These are phyloP conservation scores for Leishmania major DNA, from an alignment of 208 protist species.

Conservation along the genomic window DNA sequence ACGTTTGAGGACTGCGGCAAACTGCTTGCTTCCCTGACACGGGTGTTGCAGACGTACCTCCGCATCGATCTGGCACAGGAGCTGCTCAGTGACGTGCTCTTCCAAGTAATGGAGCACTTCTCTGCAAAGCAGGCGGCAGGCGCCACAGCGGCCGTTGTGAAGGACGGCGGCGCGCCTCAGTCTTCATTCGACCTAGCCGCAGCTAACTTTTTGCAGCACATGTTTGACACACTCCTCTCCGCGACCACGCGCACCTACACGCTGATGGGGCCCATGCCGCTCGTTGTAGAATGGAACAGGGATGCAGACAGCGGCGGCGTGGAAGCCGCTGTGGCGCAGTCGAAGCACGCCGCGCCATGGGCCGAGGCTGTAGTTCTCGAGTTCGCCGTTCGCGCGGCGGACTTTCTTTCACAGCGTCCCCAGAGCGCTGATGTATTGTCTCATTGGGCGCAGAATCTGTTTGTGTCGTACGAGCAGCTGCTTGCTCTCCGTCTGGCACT, in stretches of 20 bases:
- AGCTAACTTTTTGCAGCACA: neutral
- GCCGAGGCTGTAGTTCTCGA: slow-evolving; percentile 11
- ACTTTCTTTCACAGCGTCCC: neutral
- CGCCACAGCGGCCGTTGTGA: neutral
- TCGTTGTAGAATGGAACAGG: slow-evolving; percentile 3
- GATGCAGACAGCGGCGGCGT: neutral
- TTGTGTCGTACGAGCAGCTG: slow-evolving; percentile 12
- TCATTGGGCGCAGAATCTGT: slow-evolving; percentile 12
- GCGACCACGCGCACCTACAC: slow-evolving; percentile 9
- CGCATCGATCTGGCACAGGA: slow-evolving; percentile 14
- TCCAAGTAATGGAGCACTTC: slow-evolving; percentile 12
- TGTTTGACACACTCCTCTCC: neutral
- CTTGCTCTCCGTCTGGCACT: slow-evolving; percentile 6
- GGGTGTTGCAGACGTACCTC: slow-evolving; percentile 5
- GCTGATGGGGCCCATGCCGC: slow-evolving; percentile 9
- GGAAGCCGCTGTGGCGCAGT: slow-evolving; percentile 1
- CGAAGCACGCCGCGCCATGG: neutral
- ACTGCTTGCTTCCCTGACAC: neutral
- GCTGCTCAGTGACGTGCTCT: slow-evolving; percentile 7
- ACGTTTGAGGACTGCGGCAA: slow-evolving; percentile 11
- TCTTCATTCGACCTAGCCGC: neutral
- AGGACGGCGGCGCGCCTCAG: neutral
- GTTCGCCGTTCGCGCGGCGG: slow-evolving; percentile 1
- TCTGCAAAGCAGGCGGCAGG: neutral
- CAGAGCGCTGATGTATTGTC: neutral